Base-by-base conservation (phyloP, 2,329 filamentous ascomycete genomes). In the Calonectria naviculata region DNA sequence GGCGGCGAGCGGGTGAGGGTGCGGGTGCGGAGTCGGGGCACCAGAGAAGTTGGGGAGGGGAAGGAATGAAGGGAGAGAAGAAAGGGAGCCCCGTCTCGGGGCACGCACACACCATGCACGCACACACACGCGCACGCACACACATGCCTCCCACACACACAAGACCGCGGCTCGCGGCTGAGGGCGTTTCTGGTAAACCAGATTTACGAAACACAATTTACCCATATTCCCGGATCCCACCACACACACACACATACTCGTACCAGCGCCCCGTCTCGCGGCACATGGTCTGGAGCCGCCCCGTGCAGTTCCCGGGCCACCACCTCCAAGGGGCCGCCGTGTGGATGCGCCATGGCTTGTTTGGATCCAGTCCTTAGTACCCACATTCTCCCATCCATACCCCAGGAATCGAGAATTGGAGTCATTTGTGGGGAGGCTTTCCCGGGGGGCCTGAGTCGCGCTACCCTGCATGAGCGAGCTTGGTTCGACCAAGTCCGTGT, bases 401-500 rank as follows among this genome's bases (percentile, higher is more conserved):
- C 65, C 65, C 65, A 62, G 65, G 60, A 66, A 38, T 58, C 36
- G 34, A 36, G 34, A 15, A 67, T 54, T 54, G 65, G 54, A 62
- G 56, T 67, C 65, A 31, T 46, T 64, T 67, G 65, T 67, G 65
- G 56, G 46, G 65, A 62, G 36, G 31, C 44, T n/a, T 12, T 47
- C 13, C 61, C 31, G 44, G 61, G 44, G 19, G 24, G 29, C 65
- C 65, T 60, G 62, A 65, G 62, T 65, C 62, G 62, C 42, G 47
- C 26, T 46, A 36, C 42, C 42, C 36, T 65, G 62, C 62, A 31
- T 38, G 46, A 60, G 64, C 21, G 31, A 31, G 26, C 56, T 47
- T 67, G 42, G 38, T 24, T 60, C n/a, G 36, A 21, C 38, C 38
- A 21, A 31, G 41, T 38, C 41, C 65, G 52, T 60, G 47, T 65